Percentiles rank a stretch among this genome's conserved stretches.
Conservation (phyloP, 1,284 basidiomycete species). For the Fomitopsis schrenkii region DNA sequence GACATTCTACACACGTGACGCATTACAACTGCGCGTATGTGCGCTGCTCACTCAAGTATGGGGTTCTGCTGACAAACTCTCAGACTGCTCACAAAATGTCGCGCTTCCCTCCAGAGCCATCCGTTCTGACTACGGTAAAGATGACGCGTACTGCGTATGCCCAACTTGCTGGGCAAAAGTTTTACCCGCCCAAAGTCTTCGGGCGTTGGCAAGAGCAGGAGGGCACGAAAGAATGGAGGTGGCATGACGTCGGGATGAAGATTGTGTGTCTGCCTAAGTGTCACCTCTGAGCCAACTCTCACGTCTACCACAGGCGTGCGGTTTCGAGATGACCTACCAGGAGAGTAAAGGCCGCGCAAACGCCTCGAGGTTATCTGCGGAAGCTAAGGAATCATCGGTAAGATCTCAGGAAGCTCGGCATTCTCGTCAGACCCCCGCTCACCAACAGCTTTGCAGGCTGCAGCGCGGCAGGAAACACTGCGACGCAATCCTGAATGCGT, state of each 20-base stretch:
- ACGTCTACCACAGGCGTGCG: slow-evolving; percentile 60
- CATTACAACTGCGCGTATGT: slow-evolving; percentile 79
- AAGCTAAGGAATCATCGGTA: slow-evolving; percentile 45
- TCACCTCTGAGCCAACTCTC: not conserved
- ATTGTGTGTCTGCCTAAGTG: slow-evolving; percentile 47
- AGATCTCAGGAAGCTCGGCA: slow-evolving; percentile 14
- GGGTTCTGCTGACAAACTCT: not conserved
- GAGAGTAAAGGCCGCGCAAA: slow-evolving; percentile 60
- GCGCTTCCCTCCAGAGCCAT: slow-evolving; percentile 76
- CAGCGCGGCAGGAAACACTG: slow-evolving; percentile 65
- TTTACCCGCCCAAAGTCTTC: slow-evolving; percentile 89
- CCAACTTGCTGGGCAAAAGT: slow-evolving; percentile 86
- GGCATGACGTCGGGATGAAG: slow-evolving; percentile 88
- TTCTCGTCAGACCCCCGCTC: not conserved
- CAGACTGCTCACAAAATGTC: slow-evolving; percentile 85
- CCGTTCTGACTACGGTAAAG: slow-evolving; percentile 55
- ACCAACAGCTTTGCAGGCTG: slow-evolving; percentile 34
- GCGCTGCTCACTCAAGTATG: not conserved
- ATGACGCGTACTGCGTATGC: slow-evolving; percentile 92
- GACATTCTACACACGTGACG: slow-evolving; percentile 91
- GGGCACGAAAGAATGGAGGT: slow-evolving; percentile 60
- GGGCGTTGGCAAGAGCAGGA: slow-evolving; percentile 69
- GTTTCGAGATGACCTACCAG: slow-evolving; percentile 93
- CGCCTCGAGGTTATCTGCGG: slow-evolving; percentile 30
- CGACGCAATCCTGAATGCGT: slow-evolving; percentile 59